A percentile compares a stretch with the other conserved stretches of the same genome.
phyloP scores from a whole-genome alignment of 2,329 filamentous ascomycete genomes.

The Ceratocystis variospora region DNA sequence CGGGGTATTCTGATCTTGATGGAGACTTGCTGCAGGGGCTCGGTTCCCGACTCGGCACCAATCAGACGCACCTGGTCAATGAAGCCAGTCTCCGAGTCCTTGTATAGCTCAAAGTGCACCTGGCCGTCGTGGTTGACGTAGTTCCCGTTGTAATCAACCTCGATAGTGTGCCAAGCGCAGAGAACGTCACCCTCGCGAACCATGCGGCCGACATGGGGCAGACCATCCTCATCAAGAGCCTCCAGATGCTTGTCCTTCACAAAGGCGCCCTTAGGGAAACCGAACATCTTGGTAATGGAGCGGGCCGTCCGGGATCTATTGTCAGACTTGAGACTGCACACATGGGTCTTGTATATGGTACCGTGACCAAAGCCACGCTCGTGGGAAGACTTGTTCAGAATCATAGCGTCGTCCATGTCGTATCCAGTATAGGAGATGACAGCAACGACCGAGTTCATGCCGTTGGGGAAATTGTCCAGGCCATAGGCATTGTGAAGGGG shows the following conservation, averaged over 20 bases:
- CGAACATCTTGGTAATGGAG: constrained; percentile 69
- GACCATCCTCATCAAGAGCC: constrained; percentile 72
- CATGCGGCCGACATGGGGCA: constrained; percentile 66
- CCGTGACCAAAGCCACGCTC: constrained; percentile 93
- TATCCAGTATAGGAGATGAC: constrained; percentile 98
- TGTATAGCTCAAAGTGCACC: constrained; percentile 87
- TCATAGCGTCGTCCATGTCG: constrained; percentile 99
- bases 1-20: constrained; percentile 88
- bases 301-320: constrained; percentile 51
- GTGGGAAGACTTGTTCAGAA: constrained; percentile 92
- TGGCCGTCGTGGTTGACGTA: constrained; percentile 74
- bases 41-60: constrained; percentile 67
- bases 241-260: constrained; percentile 57
- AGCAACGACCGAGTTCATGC: constrained; percentile 86
- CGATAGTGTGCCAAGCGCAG: constrained; percentile 80
- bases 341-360: constrained; percentile 96
- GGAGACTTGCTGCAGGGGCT: constrained; percentile 75
- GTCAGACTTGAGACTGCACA: constrained; percentile 73
- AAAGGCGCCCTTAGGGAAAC: constrained; percentile 67
- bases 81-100: constrained; percentile 75
- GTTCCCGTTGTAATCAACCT: constrained; percentile 61
- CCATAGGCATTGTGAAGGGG: constrained; percentile 93
- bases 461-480: constrained; percentile 95
- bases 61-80: constrained; percentile 88
- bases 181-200: constrained; percentile 72